Base-by-base conservation (phyloP, 768 basidiomycete species). In the Pleurotus djamor region DNA sequence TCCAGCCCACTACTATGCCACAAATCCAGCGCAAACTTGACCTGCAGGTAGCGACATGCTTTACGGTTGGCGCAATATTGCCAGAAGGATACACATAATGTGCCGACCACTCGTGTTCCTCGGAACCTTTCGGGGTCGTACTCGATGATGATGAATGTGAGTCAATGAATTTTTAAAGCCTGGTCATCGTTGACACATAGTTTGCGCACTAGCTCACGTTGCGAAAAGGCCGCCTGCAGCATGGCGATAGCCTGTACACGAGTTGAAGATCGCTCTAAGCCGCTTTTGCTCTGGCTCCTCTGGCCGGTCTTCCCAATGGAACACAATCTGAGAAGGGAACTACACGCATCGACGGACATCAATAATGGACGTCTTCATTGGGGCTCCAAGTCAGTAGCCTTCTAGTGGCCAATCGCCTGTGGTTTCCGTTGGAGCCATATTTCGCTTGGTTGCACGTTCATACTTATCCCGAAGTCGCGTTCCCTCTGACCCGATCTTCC, bases 401-500 rank as follows among this genome's bases (percentile, higher is more conserved):
- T 48, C 14, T 17, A 28, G 16, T 8, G 47, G 47, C 47, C 49
- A 50, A 50, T 50, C 16, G 34, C 17, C 28, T 16, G 21, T 9
- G 13, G 8, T 17, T 8, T n/a, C 47, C 12, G 9, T 50, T 35
- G 34, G 49, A 12, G 49, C 28, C 17, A 12, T 16, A 50, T 50
- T 33, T 50, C 49, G 49, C 49, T 50, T 50, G 28, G 34, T 48
- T 6, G 49, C 49, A 50, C 49, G 49, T 50, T 50, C 49, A 28
- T 50, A 50, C 49, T 32, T 50, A 50, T 50, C 21, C 49, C 49
- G 28, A 50, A 16, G 49, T 35, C 34, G 49, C 49, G 34, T 50
- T 33, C 49, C 49, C 49, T 33, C 28, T 50, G 49, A 50, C 49
- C 34, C 49, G 34, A 50, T 50, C 49, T 50, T 50, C 49, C 34